A percentile compares a stretch with the other conserved stretches of the same genome.
Evolutionary conservation across 2,329 filamentous ascomycete genomes (phyloP).

Genomic region (Metarhizium rileyi): DNA sequence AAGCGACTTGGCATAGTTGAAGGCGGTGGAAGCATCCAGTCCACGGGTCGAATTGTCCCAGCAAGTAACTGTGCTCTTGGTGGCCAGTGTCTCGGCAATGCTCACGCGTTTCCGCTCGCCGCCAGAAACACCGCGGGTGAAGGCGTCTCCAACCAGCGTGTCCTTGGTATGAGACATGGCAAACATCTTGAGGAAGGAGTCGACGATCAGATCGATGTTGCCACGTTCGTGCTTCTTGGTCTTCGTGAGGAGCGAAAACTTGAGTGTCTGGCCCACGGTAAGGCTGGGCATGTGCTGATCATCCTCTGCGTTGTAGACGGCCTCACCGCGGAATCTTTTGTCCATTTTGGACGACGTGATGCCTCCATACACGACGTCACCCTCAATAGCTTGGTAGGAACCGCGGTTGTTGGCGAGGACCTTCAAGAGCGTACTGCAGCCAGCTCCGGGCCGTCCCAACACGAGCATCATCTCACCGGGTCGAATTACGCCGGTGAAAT

Average conservation of each 20-base stretch:
- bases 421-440: constrained; percentile 70
- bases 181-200: constrained; percentile 66
- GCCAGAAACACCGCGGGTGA: constrained; percentile 63
- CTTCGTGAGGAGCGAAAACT: constrained; percentile 66
- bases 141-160: constrained; percentile 67
- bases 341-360: constrained; percentile 58
- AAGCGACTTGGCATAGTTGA: constrained; percentile 64
- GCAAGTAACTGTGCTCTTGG: constrained; percentile 61
- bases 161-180: constrained; percentile 66
- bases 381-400: constrained; percentile 55
- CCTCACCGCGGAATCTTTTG: constrained; percentile 62
- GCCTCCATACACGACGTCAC: constrained; percentile 50
- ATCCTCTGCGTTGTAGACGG: constrained; percentile 70
- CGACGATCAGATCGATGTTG: constrained; percentile 54
- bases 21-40: constrained; percentile 68
- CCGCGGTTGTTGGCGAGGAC: constrained; percentile 55
- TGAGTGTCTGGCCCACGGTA: constrained; percentile 69
- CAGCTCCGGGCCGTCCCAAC: constrained; percentile 62
- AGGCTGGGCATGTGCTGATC: constrained; percentile 65
- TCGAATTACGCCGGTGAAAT: constrained; percentile 25
- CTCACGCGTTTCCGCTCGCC: constrained; percentile 74
- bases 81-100: constrained; percentile 68
- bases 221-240: constrained; percentile 55
- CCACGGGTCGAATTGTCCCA: constrained; percentile 78
- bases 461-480: constrained; percentile 29